These are phyloP conservation scores for Ogataea nakhonphanomensis DNA, from an alignment of 805 yeast genomes.

Conservation along the genomic window DNA sequence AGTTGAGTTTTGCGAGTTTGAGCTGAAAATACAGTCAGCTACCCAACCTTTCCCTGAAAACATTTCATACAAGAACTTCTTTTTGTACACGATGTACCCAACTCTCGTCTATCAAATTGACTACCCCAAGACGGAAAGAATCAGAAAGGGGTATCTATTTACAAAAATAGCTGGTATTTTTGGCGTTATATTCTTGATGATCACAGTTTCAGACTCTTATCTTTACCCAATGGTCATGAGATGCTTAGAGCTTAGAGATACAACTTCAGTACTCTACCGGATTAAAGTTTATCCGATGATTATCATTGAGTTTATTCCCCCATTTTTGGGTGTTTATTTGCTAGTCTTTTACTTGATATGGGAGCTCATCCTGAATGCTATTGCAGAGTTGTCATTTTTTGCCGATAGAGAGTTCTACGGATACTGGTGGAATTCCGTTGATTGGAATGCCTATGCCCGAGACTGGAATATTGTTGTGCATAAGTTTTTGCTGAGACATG, in stretches of 20 bases:
- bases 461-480: conserved; percentile 96
- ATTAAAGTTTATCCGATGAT: conserved; percentile 51
- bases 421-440: conserved; percentile 95
- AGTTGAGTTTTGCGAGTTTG: conserved; percentile 67
- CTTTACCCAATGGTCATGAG: conserved; percentile 70
- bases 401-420: conserved; percentile 94
- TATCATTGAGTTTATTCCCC: conserved; percentile 71
- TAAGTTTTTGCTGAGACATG: conserved; percentile 83
- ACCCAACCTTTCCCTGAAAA: conserved; percentile 64
- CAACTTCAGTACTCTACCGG: conserved; percentile 44
- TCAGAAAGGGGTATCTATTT: conserved; percentile 66
- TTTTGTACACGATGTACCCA: conserved; percentile 83
- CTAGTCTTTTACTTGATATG: conserved; percentile 86
- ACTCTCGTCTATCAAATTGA: conserved; percentile 79
- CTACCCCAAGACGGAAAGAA: conserved; percentile 69
- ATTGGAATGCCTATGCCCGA: conserved; percentile 91
- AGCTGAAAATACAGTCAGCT: conserved; percentile 56
- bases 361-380: conserved; percentile 87
- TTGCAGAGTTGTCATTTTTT: conserved; percentile 83
- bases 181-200: conserved; percentile 83
- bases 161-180: conserved; percentile 76
- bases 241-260: conserved; percentile 50
- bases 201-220: conserved; percentile 68
- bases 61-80: conserved; percentile 61
- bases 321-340: conserved; percentile 71